Evolutionary conservation across 306 rosid species (phyloP).

Genomic region (Prunus kanzakura): DNA sequence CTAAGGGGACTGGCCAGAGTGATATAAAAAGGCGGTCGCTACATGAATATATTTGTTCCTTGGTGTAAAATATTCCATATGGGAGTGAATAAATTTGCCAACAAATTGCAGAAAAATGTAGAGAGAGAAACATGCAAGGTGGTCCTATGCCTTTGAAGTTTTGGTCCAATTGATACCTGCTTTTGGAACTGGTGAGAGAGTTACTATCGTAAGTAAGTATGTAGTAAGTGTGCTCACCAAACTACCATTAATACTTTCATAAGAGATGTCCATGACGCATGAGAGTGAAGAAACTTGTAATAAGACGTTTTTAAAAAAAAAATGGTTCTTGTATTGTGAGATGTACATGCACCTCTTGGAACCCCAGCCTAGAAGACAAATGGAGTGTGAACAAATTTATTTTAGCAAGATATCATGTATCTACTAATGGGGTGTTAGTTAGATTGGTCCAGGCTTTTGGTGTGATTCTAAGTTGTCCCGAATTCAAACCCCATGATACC

Average conservation of each 20-base stretch:
- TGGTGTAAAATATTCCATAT: neutral
- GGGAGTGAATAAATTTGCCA: neutral
- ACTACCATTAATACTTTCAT: neutral
- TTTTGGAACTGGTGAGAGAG: neutral
- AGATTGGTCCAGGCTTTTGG: rapidly evolving
- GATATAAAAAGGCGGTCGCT: neutral
- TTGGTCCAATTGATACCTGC: neutral
- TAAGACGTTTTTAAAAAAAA: neutral
- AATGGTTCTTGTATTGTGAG: neutral
- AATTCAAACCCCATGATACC: too few relatives aligned
- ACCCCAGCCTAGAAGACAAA: neutral
- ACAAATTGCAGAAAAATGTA: neutral
- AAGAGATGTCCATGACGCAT: neutral
- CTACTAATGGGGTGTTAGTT: too few relatives aligned
- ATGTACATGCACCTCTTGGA: neutral
- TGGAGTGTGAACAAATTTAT: neutral
- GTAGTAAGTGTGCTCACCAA: slow-evolving; percentile 3
- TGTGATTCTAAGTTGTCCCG: too few relatives aligned
- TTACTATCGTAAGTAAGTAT: neutral
- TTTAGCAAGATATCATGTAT: too few relatives aligned
- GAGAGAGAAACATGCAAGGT: neutral
- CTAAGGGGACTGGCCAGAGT: neutral
- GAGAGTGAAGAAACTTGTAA: neutral
- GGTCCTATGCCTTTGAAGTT: neutral
- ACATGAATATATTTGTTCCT: neutral